These are phyloP conservation scores for Ocimum tenuiflorum DNA, from an alignment of 257 asterid genomes.

Conservation along the genomic window DNA sequence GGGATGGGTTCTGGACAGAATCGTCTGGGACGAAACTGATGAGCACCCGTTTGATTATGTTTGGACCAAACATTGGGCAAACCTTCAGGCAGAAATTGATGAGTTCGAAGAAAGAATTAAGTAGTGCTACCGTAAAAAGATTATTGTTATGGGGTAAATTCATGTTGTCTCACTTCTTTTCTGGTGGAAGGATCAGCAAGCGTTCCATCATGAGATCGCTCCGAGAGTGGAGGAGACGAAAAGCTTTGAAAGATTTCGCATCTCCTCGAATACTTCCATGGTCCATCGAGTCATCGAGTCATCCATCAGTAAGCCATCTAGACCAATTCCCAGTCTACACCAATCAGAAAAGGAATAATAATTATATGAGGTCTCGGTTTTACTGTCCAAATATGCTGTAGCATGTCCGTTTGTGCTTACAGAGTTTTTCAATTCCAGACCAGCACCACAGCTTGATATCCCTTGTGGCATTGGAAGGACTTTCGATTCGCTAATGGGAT, in stretches of 20 bases:
- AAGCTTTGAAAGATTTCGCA: constrained; percentile 57
- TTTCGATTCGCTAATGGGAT: constrained; percentile 69
- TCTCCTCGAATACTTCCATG: constrained; percentile 21
- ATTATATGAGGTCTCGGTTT: too few relatives aligned
- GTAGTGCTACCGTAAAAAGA: neutral
- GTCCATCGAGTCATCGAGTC: constrained; percentile 57
- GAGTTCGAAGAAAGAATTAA: constrained; percentile 10
- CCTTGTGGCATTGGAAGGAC: constrained; percentile 84
- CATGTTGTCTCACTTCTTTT: constrained; percentile 52
- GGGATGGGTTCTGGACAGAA: constrained; percentile 86
- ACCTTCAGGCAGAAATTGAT: constrained; percentile 42
- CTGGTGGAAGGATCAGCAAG: constrained; percentile 67
- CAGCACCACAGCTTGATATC: constrained; percentile 85
- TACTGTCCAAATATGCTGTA: neutral
- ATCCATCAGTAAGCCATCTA: constrained; percentile 80
- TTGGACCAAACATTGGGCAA: constrained; percentile 69
- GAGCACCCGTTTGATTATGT: constrained; percentile 60
- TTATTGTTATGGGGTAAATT: neutral
- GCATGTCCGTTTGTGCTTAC: constrained; percentile 40
- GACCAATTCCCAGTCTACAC: constrained; percentile 91
- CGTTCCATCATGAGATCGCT: constrained; percentile 97
- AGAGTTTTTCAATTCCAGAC: constrained; percentile 81
- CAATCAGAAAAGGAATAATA: constrained; percentile 2
- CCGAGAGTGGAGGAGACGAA: constrained; percentile 70
- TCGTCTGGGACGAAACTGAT: constrained; percentile 66